phyloP scores from a whole-genome alignment of 2,329 filamentous ascomycete species.

The Trichoderma polysporum region DNA sequence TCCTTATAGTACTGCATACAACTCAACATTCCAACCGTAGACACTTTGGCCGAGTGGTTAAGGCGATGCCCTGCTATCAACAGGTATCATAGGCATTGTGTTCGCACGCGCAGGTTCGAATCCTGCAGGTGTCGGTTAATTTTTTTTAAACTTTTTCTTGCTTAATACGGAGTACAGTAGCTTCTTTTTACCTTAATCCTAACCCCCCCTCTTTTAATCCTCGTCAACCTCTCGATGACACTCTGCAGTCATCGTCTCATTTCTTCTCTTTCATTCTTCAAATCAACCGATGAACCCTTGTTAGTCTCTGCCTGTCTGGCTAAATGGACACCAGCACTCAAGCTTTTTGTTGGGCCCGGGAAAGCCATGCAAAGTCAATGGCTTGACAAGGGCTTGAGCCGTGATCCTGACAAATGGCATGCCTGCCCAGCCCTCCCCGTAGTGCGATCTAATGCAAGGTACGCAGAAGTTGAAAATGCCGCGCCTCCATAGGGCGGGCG shows the following conservation, averaged over 20 bases:
- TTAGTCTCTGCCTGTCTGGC: no score
- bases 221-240: not conserved
- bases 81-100: constrained; percentile 20
- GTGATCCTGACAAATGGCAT: constrained; percentile 10
- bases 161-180: not conserved
- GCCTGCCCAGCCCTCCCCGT: constrained; percentile 10
- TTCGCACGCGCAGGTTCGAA: constrained; percentile 22
- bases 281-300: no score
- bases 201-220: not conserved
- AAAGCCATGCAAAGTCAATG: constrained; percentile 3
- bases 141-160: constrained; percentile 2
- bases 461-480: constrained; percentile 19
- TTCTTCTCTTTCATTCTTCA: not conserved
- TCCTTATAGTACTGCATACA: not conserved
- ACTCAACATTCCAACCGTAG: not conserved
- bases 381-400: not conserved
- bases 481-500: not conserved
- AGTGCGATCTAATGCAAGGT: constrained; percentile 20
- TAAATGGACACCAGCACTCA: not conserved
- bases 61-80: constrained; percentile 21
- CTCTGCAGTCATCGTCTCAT: not conserved
- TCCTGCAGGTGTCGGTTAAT: constrained; percentile 21
- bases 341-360: constrained; percentile 18
- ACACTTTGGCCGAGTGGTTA: constrained; percentile 22
- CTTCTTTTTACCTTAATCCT: not conserved